Base-by-base conservation (phyloP, 2,329 filamentous ascomycete genomes). In the Lachnellula hyalina region DNA sequence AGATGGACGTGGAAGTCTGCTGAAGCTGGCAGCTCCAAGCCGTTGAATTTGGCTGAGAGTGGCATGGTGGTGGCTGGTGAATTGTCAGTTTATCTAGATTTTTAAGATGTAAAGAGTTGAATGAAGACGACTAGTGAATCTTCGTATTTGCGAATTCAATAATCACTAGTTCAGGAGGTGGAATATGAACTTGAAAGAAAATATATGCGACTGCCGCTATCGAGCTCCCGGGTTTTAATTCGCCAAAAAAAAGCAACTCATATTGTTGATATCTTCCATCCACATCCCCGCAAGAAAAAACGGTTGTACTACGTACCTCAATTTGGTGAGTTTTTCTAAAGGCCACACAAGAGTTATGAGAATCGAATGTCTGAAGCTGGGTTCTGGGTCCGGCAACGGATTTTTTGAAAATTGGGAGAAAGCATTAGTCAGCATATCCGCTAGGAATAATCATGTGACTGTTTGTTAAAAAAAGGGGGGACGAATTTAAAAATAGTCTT, bases 1-100 rank as follows among this genome's bases (percentile, higher is more conserved):
- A 90, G 75, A 70, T 90, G 86, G 64, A 89, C 86, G 47, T 68
- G 65, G 21, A 73, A 82, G 70, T 88, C 85, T 51, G 84, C 84
- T 58, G 83, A 75, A 21, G 84, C 77, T 49, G 83, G 82, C 64
- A 88, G 76, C 73, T 83, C 77, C 44, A 79, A 61, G 17, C 60
- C 61, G 50, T 67, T 51, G 35, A 67, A 61, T 32, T 66, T 66
- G 32, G 59, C 45, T 9, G 63, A 48, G 12, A 57, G 52, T 11
- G 51, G n/a, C 61, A 61, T 62, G 23, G 32, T 62, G 23, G 32
- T 54, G 34, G 34, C 41, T 46, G n/a, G 32, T 7, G 41, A 38
- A 19, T 8, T 17, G 17, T 52, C 8, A 51, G 49, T 45, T 36
- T 45, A 8, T 1, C 4, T 19, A 23, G 25, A 11, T 2, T 6